Evolutionary conservation across 2,329 filamentous ascomycete species (phyloP).

Genomic region (Cercospora zeae-maydis): DNA sequence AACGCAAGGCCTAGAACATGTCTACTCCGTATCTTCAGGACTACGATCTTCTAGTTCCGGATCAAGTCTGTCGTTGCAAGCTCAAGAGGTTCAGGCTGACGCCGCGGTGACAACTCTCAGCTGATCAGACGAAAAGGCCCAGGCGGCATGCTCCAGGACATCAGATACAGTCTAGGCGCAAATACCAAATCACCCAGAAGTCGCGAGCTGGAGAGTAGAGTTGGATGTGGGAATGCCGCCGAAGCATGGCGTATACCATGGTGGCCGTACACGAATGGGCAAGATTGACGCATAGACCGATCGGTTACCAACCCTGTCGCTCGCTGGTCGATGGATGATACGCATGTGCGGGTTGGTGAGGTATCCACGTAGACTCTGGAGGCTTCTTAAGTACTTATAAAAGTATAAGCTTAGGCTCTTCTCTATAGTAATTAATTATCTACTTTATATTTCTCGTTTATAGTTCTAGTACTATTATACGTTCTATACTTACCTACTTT

Average conservation of each 20-base stretch:
- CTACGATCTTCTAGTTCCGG: slow-evolving; percentile 29
- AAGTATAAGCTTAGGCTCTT: too few relatives aligned
- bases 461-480: too few relatives aligned
- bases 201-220: slow-evolving; percentile 26
- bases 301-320: slow-evolving; percentile 19
- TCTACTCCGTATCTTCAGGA: slow-evolving; percentile 23
- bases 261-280: slow-evolving; percentile 22
- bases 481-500: too few relatives aligned
- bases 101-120: slow-evolving; percentile 20
- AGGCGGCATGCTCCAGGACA: slow-evolving; percentile 24
- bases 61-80: slow-evolving; percentile 26
- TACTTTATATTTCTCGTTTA: too few relatives aligned
- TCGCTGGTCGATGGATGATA: slow-evolving; percentile 27
- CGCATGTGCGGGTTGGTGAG: slow-evolving; percentile 17
- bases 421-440: too few relatives aligned
- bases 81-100: slow-evolving; percentile 16
- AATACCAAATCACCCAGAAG: slow-evolving; percentile 23
- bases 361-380: slow-evolving; percentile 9
- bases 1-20: slow-evolving; percentile 26
- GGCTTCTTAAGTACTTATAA: too few relatives aligned
- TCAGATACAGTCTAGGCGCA: slow-evolving; percentile 31
- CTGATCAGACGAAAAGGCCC: slow-evolving; percentile 24
- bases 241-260: slow-evolving; percentile 5
- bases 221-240: slow-evolving; percentile 24
- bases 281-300: slow-evolving; percentile 19